These are phyloP conservation scores for Gonapodya sp. DNA, from an alignment of 192 early-diverging fungal genomes.

Conservation along the genomic window DNA sequence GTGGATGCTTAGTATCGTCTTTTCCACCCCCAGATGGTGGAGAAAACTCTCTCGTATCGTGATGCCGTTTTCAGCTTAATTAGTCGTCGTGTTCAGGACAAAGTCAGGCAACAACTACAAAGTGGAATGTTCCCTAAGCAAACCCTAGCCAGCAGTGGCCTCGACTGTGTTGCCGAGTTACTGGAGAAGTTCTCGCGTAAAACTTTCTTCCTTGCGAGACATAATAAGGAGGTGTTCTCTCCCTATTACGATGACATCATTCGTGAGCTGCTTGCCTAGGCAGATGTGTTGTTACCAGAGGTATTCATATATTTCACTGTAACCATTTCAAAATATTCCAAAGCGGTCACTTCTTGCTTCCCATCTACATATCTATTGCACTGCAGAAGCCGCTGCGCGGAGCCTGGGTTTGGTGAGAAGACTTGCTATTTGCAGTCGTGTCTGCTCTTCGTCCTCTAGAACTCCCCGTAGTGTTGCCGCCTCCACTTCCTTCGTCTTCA, in stretches of 20 bases:
- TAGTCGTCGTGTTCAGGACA: slow-evolving; percentile 31
- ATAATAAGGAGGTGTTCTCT: slow-evolving; percentile 50
- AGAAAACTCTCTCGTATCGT: slow-evolving; percentile 36
- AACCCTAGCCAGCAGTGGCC: slow-evolving; percentile 37
- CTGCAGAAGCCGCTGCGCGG: neutral
- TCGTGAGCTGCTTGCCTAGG: neutral
- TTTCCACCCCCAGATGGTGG: slow-evolving; percentile 22
- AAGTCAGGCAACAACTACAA: slow-evolving; percentile 27
- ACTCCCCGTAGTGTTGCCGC: neutral
- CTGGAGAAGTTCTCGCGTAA: slow-evolving; percentile 32
- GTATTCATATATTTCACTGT: neutral
- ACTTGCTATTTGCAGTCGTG: neutral
- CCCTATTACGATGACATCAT: slow-evolving; percentile 46
- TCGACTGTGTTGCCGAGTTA: slow-evolving; percentile 36
- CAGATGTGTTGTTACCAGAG: neutral
- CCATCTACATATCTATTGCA: neutral
- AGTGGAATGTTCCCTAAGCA: slow-evolving; percentile 23
- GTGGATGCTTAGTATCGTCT: too few relatives aligned
- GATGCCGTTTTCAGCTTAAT: slow-evolving; percentile 46
- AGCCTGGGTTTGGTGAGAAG: neutral
- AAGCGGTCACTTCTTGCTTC: neutral
- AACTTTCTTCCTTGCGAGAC: slow-evolving; percentile 36
- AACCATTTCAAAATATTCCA: too few relatives aligned
- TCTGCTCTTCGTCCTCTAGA: neutral
- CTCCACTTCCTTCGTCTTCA: neutral